phyloP scores from a whole-genome alignment of 2,329 filamentous ascomycete genomes.

The Ceratocystis colombiana region DNA sequence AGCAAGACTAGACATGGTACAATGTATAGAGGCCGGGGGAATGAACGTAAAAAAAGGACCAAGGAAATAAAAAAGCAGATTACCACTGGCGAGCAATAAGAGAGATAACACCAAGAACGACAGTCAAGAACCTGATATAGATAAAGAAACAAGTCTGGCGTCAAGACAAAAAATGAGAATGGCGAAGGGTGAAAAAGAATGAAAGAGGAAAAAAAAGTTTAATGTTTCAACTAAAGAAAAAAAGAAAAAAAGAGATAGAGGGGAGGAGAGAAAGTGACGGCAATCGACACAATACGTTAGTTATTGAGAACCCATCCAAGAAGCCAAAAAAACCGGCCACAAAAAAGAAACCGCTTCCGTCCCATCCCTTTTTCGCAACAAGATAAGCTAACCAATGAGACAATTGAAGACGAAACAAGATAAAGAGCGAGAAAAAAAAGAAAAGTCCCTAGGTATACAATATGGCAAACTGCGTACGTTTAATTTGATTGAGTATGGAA shows the following conservation, averaged over 20 bases:
- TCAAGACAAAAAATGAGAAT: slow-evolving; percentile 11
- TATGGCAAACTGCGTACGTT: slow-evolving; percentile 10
- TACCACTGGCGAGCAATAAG: background rate
- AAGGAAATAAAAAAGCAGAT: background rate
- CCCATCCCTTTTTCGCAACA: background rate
- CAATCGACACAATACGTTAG: no score
- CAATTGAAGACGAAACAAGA: background rate
- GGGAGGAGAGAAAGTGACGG: slow-evolving; percentile 12
- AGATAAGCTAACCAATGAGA: slow-evolving; percentile 5
- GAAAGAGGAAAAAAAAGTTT: slow-evolving; percentile 22
- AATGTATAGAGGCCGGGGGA: background rate
- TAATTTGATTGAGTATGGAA: slow-evolving; percentile 2
- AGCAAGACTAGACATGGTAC: background rate
- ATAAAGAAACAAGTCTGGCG: no score
- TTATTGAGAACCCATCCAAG: slow-evolving; percentile 5
- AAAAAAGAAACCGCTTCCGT: background rate
- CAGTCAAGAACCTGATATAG: background rate
- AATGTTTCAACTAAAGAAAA: slow-evolving; percentile 20
- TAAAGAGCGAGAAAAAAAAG: background rate
- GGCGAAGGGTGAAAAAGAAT: slow-evolving; percentile 20
- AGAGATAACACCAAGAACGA: slow-evolving; percentile 13
- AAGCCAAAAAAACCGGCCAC: background rate
- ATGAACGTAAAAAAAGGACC: slow-evolving; percentile 11
- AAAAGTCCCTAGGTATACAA: slow-evolving; percentile 10
- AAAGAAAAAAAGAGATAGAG: slow-evolving; percentile 17